Evolutionary conservation across 306 rosid genomes (phyloP).

Genomic region (Sphenostylis stenocarpa): DNA sequence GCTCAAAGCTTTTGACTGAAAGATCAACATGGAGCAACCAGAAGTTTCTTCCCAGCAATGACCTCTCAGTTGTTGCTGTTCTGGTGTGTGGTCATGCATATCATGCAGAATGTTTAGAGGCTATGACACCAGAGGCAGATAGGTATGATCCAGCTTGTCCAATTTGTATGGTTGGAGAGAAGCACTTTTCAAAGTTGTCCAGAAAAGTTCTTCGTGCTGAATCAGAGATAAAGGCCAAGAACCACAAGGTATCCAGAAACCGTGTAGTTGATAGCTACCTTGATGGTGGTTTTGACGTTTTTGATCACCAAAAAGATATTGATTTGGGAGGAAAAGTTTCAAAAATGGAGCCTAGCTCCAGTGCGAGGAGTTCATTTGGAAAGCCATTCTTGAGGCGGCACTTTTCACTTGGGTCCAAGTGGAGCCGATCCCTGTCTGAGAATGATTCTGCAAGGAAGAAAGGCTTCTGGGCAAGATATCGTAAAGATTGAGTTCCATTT

Average conservation of each 20-base stretch:
- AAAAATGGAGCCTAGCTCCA: slow-evolving; percentile 69
- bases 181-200: slow-evolving; percentile 55
- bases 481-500: slow-evolving; percentile 46
- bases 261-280: slow-evolving; percentile 74
- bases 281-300: slow-evolving; percentile 57
- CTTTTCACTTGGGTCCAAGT: slow-evolving; percentile 74
- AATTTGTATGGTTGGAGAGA: slow-evolving; percentile 68
- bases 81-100: slow-evolving; percentile 76
- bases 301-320: slow-evolving; percentile 42
- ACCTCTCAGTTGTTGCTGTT: slow-evolving; percentile 73
- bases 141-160: slow-evolving; percentile 82
- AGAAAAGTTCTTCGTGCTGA: slow-evolving; percentile 52
- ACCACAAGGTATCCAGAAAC: slow-evolving; percentile 62
- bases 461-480: slow-evolving; percentile 76
- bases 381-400: slow-evolving; percentile 73
- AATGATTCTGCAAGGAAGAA: slow-evolving; percentile 67
- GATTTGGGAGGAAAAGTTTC: slow-evolving; percentile 53
- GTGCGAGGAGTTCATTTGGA: slow-evolving; percentile 55
- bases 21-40: slow-evolving; percentile 75
- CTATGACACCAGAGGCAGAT: slow-evolving; percentile 64
- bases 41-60: slow-evolving; percentile 52
- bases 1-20: slow-evolving; percentile 69
- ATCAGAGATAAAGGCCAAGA: slow-evolving; percentile 63
- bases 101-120: slow-evolving; percentile 87
- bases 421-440: slow-evolving; percentile 61